A percentile compares a stretch with the other conserved stretches of the same genome.
Evolutionary conservation across 345 rosid genomes (phyloP).

Genomic region (Hypericum perforatum): DNA sequence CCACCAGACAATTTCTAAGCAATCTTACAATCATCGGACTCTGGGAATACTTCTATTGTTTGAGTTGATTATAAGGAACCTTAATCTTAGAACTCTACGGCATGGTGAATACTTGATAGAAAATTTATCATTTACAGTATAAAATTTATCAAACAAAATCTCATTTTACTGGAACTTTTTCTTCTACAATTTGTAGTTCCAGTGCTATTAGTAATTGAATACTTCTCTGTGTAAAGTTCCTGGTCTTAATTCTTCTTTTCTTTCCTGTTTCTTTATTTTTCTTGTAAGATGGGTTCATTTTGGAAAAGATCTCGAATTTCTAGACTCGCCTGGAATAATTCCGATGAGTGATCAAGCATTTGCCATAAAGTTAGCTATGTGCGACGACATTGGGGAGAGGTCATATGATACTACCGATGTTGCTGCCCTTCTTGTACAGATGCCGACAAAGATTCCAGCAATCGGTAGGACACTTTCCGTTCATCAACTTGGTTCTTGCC

Average conservation of each 20-base stretch:
- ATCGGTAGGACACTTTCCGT: conserved; percentile 32
- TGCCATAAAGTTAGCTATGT: conserved; percentile 91
- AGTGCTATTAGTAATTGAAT: too few species aligned
- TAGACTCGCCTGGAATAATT: conserved; percentile 86
- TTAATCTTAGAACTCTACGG: too few species aligned
- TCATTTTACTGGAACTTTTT: too few species aligned
- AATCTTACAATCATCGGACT: too few species aligned
- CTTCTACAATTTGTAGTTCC: too few species aligned
- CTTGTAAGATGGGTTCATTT: conserved; percentile 65
- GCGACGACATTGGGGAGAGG: conserved; percentile 96
- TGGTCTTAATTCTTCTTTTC: background rate
- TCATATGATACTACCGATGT: conserved; percentile 76
- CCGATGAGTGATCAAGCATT: conserved; percentile 92
- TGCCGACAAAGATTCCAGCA: conserved; percentile 60
- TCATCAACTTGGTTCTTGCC: background rate
- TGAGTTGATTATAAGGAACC: background rate
- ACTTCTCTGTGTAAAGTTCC: too few species aligned
- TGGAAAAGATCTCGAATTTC: conserved; percentile 77
- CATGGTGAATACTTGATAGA: too few species aligned
- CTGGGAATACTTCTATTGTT: too few species aligned
- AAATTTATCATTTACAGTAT: too few species aligned
- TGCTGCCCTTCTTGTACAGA: conserved; percentile 79
- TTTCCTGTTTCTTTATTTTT: conserved; percentile 3
- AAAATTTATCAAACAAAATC: too few species aligned
- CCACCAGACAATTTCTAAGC: too few species aligned